Base-by-base conservation (phyloP, 805 yeast genomes). In the Schizosaccharomyces octosporus region DNA sequence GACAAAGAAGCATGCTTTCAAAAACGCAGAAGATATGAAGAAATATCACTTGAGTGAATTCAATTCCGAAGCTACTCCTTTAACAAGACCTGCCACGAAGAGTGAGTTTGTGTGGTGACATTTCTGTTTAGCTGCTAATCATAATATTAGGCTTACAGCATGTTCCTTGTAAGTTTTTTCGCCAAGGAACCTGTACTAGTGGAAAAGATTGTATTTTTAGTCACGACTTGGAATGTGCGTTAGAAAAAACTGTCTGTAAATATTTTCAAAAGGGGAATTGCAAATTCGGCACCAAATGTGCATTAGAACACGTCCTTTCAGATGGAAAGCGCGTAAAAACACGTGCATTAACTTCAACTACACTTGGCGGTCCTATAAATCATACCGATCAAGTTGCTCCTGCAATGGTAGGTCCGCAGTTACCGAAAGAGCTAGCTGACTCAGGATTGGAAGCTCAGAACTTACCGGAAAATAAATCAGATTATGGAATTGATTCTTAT, bases 241-340 rank as follows among this genome's bases (percentile, higher is more conserved):
- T 70, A 9, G 76, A 76, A 60, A 72, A 72, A 61, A 74, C 75
- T 2, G 87, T 89, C 5, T 90, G 98, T 76, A 89, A 88, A 75
- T 90, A 89, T 72, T 90, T 87, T 71, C 93, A 85, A 68, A 86
- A 86, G 69, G 97, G 97, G n/a, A 87, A 88, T 69, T 90, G 98
- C 72, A 88, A 88, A 72, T 90, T 90, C 71, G 98, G 98, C 3
- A 75, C 80, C 61, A 89, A 88, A 68, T 90, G 98, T 74, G 97
- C 96, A 0, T 78, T 90, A 67, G 95, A 95, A 5, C 98, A 90
- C 72, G 78, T 85, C 63, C 72, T 85, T 51, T 94, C 95, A 0
- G 95, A 89, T 67, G 95, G 96, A 0, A 79, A 87, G n/a, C 75
- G 86, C 55, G 83, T 85, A 21, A 85, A 85, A 68, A 78, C 66